Evolutionary conservation across 2,329 filamentous ascomycete species (phyloP).

Genomic region (Colletotrichum sp.): DNA sequence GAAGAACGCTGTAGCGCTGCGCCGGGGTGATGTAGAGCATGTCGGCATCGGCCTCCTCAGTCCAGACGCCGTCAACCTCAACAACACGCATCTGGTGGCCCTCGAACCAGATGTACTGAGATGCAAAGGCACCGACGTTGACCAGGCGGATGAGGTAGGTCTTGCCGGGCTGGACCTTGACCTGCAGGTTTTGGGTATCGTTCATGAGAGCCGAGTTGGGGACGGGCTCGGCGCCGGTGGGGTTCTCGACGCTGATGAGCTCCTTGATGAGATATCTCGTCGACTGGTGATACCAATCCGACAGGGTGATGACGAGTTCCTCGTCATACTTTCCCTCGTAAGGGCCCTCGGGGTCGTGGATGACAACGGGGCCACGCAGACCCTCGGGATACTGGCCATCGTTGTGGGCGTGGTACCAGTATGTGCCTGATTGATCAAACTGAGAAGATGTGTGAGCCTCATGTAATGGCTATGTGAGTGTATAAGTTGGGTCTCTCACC

Average conservation of each 20-base stretch:
- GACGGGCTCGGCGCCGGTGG: slow-evolving; percentile 58
- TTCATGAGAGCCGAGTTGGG: slow-evolving; percentile 59
- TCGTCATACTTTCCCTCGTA: slow-evolving; percentile 55
- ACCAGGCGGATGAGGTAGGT: slow-evolving; percentile 60
- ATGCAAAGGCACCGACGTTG: slow-evolving; percentile 57
- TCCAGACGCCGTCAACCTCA: slow-evolving; percentile 57
- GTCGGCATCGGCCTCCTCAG: slow-evolving; percentile 45
- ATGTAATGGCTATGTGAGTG: not conserved
- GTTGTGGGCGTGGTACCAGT: slow-evolving; percentile 60
- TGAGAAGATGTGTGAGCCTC: not conserved
- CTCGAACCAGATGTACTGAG: slow-evolving; percentile 52
- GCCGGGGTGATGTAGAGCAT: slow-evolving; percentile 52
- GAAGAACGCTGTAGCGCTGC: slow-evolving; percentile 53
- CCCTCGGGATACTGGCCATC: slow-evolving; percentile 63
- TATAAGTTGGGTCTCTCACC: slow-evolving; percentile 33
- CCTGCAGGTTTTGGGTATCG: slow-evolving; percentile 47
- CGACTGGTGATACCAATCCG: slow-evolving; percentile 66
- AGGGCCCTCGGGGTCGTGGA: slow-evolving; percentile 55
- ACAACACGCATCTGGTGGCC: slow-evolving; percentile 49
- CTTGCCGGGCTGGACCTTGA: slow-evolving; percentile 50
- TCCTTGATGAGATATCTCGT: slow-evolving; percentile 50
- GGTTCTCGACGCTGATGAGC: slow-evolving; percentile 52
- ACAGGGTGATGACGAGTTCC: slow-evolving; percentile 60
- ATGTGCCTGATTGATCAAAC: slow-evolving; percentile 39
- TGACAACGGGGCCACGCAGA: slow-evolving; percentile 59